Evolutionary conservation across 306 rosid species (phyloP).

Genomic region (Fagus crenata): DNA sequence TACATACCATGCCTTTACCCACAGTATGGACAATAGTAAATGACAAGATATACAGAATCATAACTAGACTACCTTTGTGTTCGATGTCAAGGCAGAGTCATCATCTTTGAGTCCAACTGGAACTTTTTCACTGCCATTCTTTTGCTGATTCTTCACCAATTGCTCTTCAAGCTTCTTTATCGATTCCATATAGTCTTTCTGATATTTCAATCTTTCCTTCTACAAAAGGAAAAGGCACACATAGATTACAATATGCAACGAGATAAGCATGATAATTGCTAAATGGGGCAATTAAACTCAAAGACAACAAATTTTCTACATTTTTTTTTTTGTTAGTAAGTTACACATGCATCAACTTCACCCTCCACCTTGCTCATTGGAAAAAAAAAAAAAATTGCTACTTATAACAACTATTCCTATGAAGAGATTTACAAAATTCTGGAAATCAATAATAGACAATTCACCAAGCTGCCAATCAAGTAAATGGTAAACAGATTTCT

Average conservation of each 20-base stretch:
- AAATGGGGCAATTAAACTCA: slow-evolving; percentile 14
- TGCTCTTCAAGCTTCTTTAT: slow-evolving; percentile 91
- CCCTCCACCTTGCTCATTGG: too few relatives aligned
- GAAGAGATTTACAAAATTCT: slow-evolving; percentile 8
- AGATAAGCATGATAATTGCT: slow-evolving; percentile 21
- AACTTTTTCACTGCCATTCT: slow-evolving; percentile 42
- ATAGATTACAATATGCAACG: slow-evolving; percentile 25
- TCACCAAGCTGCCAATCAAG: neutral
- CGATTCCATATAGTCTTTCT: slow-evolving; percentile 85
- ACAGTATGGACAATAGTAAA: neutral
- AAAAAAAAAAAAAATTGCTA: neutral
- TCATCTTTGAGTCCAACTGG: neutral
- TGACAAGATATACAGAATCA: neutral
- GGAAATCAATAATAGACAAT: slow-evolving; percentile 14
- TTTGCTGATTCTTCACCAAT: slow-evolving; percentile 55
- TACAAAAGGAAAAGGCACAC: slow-evolving; percentile 32
- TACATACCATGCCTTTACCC: neutral
- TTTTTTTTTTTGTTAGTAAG: too few relatives aligned
- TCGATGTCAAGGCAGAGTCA: slow-evolving; percentile 19
- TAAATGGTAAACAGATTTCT: neutral
- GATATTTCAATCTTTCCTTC: slow-evolving; percentile 84
- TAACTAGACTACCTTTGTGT: slow-evolving; percentile 44
- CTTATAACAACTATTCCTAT: neutral
- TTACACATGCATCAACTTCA: neutral
- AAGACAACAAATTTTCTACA: neutral